Evolutionary conservation across 352 stramenopile species (phyloP).

Genomic region (Globisporangium carolinianum): DNA sequence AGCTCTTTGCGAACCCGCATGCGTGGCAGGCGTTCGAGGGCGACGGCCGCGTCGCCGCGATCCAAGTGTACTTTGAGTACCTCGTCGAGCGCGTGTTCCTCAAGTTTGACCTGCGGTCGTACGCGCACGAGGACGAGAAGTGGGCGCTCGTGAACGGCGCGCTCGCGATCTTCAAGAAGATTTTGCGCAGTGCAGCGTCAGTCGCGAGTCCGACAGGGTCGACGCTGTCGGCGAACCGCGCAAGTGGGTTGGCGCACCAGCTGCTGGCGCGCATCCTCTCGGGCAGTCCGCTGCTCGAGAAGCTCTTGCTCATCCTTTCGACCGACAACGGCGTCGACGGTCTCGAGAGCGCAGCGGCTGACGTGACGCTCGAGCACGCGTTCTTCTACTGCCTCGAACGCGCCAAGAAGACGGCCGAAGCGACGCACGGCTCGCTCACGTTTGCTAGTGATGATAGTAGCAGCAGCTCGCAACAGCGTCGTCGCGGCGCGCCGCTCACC

Average conservation of each 20-base stretch:
- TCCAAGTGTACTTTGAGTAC: slow-evolving; percentile 84
- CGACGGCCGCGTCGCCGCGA: slow-evolving; percentile 64
- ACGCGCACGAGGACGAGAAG: slow-evolving; percentile 78
- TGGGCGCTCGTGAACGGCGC: slow-evolving; percentile 69
- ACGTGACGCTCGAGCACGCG: slow-evolving; percentile 68
- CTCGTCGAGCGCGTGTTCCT: slow-evolving; percentile 76
- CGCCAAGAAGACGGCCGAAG: slow-evolving; percentile 65
- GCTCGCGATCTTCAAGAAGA: slow-evolving; percentile 74
- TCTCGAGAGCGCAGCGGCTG: slow-evolving; percentile 59
- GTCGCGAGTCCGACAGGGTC: slow-evolving; percentile 10
- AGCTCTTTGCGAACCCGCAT: slow-evolving; percentile 72
- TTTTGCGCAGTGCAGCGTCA: slow-evolving; percentile 38
- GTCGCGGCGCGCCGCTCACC: slow-evolving; percentile 41
- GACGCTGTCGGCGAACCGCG: slow-evolving; percentile 22
- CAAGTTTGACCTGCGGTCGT: slow-evolving; percentile 82
- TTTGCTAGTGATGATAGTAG: slow-evolving; percentile 34
- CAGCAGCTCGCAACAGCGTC: slow-evolving; percentile 9
- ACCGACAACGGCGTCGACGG: slow-evolving; percentile 63
- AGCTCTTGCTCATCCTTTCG: slow-evolving; percentile 64
- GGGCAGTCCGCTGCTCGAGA: slow-evolving; percentile 54
- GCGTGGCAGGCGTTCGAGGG: slow-evolving; percentile 72
- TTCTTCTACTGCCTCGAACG: slow-evolving; percentile 83
- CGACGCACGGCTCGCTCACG: slow-evolving; percentile 58
- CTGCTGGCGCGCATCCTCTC: slow-evolving; percentile 65
- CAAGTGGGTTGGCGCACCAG: slow-evolving; percentile 48